Base-by-base conservation (phyloP, 805 yeast species). In the Candida andamanensis region DNA sequence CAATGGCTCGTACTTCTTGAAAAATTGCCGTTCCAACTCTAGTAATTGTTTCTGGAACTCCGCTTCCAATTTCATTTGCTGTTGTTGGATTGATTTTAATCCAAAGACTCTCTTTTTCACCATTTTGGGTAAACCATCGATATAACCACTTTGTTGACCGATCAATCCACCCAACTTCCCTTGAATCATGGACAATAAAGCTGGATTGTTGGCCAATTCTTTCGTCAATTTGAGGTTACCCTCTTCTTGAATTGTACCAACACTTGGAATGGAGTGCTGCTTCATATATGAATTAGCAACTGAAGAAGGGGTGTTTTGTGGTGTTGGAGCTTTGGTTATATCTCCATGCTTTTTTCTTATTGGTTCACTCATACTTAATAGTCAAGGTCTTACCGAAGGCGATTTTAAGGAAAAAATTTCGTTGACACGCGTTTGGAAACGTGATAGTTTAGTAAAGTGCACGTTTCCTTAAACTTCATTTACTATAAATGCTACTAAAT, bases 271-370 rank as follows among this genome's bases (percentile, higher is more conserved):
- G 44, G 74, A 70, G 45, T 76, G 71, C 30, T 69, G 70, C 53
- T 73, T 77, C 56, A 86, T 64, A 52, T 78, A 84, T 15, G 89
- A 80, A 40, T 77, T 78, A 25, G 85, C 71, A 22, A 81, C 84
- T 21, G 90, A 78, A 3, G 97, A 85, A 11, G 98, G 98, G 1
- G 98, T 92, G 70, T 92, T 92, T 56, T 92, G 98, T 4, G 98
- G 98, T 1, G 98, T 92, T 27, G 98, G 98, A 5, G 98, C 97
- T 50, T 79, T 77, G 42, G 90, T 82, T 44, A 85, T 76, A 54
- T 85, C 85, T 54, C 81, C 82, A 43, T 58, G 54, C 52, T 77
- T 77, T 36, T 60, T 58, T 67, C 80, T 83, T 60, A 87, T 87
- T 24, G 95, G 95, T 61, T 81, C 90, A 29, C 90, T 76, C 96